Evolutionary conservation across 116 monocot species (phyloP), one percentile per base, ranked within the genome.

Genomic region (Cymodocea nodosa): DNA sequence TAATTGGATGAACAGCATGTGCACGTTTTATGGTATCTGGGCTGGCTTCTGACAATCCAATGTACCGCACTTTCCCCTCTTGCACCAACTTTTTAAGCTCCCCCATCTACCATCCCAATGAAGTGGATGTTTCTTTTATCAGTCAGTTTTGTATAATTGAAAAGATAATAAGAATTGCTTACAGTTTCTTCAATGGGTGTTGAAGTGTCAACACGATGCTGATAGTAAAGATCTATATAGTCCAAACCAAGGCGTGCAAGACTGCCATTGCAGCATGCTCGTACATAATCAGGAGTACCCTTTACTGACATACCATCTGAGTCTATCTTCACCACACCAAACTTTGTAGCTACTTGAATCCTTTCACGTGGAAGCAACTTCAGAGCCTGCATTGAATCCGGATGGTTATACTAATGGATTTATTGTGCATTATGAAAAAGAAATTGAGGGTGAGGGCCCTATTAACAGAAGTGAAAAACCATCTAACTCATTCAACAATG

Each of bases 31-130:
- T 81, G 2, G 93, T 93, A 63, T 92, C 85, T 4, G 83, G 70
- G 25, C 88, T 85, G 0, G 92, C 92, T 55, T 92, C 88, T 10
- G 83, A 93, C 23, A 93, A 60, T 6, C 93, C 93, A 64, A 93
- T 73, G 58, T 88, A 85, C 56, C 80, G 85, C 8, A 93, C 63
- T 54, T 91, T 91, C 15, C 84, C 84, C 63, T 91, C 91, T 25
- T 82, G 71, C 14, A 84, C 88, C 59, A 88, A 72, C 56, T 83
- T 88, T 79, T 88, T 83, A 3, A 93, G 63, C 60, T 88, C 93
- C 1, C 76, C 67, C 59, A 77, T 71, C 77, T 76, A 65, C 50
- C 17, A 16, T 7, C 7, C 35, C 63, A 61, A 61, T 19, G 48
- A 58, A 37, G 20, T 34, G 9, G 35, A 16, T 34, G 35, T 67